Evolutionary conservation across 2,329 filamentous ascomycete genomes (phyloP).

Genomic region (Ophiostoma novo-ulmi): DNA sequence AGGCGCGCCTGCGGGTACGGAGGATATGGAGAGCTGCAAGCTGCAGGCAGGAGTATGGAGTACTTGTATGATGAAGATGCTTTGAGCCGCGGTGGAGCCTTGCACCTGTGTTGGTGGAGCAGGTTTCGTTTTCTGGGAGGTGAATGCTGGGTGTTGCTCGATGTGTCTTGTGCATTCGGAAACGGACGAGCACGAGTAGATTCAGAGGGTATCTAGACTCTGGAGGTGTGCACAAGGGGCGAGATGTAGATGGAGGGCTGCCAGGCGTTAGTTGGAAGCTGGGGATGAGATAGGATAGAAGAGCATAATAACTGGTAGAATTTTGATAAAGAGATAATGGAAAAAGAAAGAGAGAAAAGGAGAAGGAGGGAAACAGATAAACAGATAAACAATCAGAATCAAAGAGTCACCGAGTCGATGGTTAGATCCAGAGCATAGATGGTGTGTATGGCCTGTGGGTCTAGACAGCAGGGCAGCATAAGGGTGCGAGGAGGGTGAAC

Average conservation of each 20-base stretch:
- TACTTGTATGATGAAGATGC: conserved; percentile 12
- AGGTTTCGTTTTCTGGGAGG: conserved; percentile 19
- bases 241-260: neutral
- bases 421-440: neutral
- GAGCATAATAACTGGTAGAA: neutral
- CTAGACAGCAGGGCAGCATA: neutral
- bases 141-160: neutral
- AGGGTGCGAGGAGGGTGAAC: neutral
- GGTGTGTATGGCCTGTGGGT: conserved; percentile 15
- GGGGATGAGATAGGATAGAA: neutral
- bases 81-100: conserved; percentile 21
- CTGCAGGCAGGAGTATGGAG: neutral
- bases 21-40: conserved; percentile 1
- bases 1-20: conserved; percentile 11
- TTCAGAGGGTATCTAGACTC: neutral
- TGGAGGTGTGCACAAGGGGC: neutral
- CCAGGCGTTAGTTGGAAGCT: neutral
- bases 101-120: conserved; percentile 16
- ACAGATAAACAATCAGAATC: neutral
- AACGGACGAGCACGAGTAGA: conserved; percentile 17
- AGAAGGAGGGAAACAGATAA: neutral
- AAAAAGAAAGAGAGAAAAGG: neutral
- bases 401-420: neutral
- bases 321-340: neutral
- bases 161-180: conserved; percentile 15